Evolutionary conservation across 2,329 filamentous ascomycete species (phyloP), one percentile per base, ranked within the genome.

Genomic region (Penicillium olsonii): DNA sequence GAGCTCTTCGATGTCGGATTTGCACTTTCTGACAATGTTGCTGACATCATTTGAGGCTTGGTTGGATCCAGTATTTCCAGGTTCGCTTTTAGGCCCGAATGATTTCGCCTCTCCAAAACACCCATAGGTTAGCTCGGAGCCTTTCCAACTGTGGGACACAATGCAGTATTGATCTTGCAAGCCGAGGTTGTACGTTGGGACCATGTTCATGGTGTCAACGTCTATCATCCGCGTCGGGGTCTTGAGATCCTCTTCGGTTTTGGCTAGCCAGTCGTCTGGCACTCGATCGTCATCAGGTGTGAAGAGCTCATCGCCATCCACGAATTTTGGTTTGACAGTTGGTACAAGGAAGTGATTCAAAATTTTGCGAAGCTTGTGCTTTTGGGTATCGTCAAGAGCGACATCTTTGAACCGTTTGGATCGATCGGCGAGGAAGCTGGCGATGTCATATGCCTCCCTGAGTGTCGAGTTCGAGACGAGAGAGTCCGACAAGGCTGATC

Each of bases 91-190:
- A 10, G 26, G 14, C 19, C 12, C 8, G 15, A 45, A 20, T 14
- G 43, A 22, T 26, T 31, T 53, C 2, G 65, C 64, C 17, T 60
- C 52, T 3, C 35, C 49, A 46, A 70, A 57, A 48, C 65, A 64
- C n/a, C 53, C 45, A 18, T 63, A 63, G 15, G 56, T 59, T 10
- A 70, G 53, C 43, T 70, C 68, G 8, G 44, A 39, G 2, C 65
- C 67, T 52, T 69, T 70, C 67, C 67, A 71, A 27, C 65, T 64
- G 37, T 70, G 67, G 2, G 67, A 70, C 2, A 70, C 53, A 47
- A 71, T 70, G 20, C 66, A 68, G 45, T 70, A 71, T 31, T 69
- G 66, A 18, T 63, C 64, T 0, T 57, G 53, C 9, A 42, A 31
- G 17, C 61, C 61, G 27, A 66, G 57, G 24, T 53, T 52, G 2